A percentile compares a stretch with the other conserved stretches of the same genome.
phyloP scores from a whole-genome alignment of 179 eudicot genomes.

The Amaranthus tricolor region DNA sequence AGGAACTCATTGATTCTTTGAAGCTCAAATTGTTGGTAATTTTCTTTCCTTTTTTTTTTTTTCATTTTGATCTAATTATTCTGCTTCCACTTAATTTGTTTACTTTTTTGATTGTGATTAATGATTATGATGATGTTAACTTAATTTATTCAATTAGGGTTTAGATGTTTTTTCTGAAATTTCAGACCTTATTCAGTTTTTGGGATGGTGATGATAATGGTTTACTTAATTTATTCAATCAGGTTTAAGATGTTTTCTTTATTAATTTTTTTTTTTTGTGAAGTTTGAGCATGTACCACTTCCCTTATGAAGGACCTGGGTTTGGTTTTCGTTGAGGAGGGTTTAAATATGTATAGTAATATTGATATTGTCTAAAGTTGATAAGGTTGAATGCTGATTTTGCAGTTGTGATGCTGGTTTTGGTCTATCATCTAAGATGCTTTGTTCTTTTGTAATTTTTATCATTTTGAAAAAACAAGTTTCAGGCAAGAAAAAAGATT shows the following conservation, averaged over 20 bases:
- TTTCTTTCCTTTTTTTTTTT: background rate
- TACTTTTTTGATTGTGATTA: background rate
- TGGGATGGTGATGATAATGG: background rate
- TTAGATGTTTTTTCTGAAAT: background rate
- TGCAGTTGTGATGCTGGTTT: background rate
- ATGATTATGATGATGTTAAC: background rate
- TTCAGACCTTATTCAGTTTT: background rate
- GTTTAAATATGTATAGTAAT: too few species aligned
- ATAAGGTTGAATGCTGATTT: background rate
- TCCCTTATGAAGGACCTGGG: too few species aligned
- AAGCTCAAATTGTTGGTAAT: slow-evolving; percentile 74
- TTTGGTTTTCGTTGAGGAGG: too few species aligned
- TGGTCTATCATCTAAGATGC: background rate
- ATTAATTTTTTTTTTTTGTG: background rate
- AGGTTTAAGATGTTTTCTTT: background rate
- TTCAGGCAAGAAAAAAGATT: too few species aligned
- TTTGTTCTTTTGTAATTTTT: background rate
- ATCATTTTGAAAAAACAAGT: background rate
- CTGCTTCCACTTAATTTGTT: background rate
- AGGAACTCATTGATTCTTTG: slow-evolving; percentile 32
- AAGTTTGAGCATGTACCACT: too few species aligned
- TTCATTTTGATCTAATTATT: background rate
- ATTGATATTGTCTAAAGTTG: too few species aligned
- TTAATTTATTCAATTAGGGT: background rate
- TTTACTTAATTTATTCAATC: background rate